Conservation (phyloP, 2,329 filamentous ascomycete species). For the Alternaria burnsii region DNA sequence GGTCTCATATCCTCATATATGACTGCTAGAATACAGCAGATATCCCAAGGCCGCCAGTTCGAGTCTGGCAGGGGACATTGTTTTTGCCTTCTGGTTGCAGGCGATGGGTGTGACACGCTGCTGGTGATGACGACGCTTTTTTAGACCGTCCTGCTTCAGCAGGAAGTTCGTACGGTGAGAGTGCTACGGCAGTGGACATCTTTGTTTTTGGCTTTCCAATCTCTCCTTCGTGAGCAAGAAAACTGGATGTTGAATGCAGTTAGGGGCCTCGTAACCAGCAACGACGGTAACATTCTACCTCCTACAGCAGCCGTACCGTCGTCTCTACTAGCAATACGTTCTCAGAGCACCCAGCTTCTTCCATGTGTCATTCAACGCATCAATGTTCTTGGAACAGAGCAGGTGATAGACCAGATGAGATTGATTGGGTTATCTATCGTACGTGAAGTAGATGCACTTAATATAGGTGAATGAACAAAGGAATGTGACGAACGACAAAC, state of each 20-base stretch:
- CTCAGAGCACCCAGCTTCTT: background rate
- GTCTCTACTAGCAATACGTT: background rate
- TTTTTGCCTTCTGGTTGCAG: background rate
- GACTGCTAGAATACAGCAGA: conserved; percentile 15
- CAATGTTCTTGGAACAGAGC: no score
- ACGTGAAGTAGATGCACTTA: no score
- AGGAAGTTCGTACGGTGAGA: background rate
- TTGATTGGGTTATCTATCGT: no score
- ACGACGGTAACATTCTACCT: background rate
- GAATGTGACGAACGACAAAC: no score
- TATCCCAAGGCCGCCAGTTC: conserved; percentile 21
- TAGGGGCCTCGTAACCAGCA: no score
- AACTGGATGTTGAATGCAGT: background rate
- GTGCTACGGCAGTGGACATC: background rate
- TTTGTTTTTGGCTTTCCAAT: background rate
- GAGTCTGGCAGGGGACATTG: conserved; percentile 17
- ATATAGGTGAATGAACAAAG: no score
- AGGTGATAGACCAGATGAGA: no score
- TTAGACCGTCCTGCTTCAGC: background rate
- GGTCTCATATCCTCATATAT: conserved; percentile 16
- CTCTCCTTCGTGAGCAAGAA: background rate
- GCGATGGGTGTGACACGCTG: rapidly evolving
- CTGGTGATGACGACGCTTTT: background rate
- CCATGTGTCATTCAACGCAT: background rate
- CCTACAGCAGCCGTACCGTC: background rate